Percentiles rank a stretch among this genome's conserved stretches.
These are phyloP conservation scores for Scutellaria galericulata DNA, from an alignment of 257 asterid genomes.

Conservation along the genomic window DNA sequence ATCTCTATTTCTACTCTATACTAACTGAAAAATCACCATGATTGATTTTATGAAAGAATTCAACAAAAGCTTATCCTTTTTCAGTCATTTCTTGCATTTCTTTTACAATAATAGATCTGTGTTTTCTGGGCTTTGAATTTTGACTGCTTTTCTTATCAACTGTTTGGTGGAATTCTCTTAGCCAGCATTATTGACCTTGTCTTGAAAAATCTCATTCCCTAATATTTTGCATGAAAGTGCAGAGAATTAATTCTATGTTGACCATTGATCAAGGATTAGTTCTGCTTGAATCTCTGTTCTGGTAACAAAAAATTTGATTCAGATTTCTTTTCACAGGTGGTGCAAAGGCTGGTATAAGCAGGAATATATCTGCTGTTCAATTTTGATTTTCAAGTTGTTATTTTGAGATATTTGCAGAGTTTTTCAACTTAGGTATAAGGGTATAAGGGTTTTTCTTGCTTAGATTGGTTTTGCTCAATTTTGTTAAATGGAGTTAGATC, in stretches of 20 bases:
- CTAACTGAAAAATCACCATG: neutral
- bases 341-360: constrained; percentile 26
- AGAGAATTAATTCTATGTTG: constrained; percentile 2
- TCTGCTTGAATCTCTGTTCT: neutral
- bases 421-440: constrained; percentile 9
- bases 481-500: constrained; percentile 6
- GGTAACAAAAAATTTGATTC: constrained; percentile 14
- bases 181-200: constrained; percentile 38
- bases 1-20: neutral
- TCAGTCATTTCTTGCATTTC: constrained; percentile 1
- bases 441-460: constrained; percentile 7
- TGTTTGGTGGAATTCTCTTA: constrained; percentile 16
- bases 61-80: neutral
- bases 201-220: constrained; percentile 12
- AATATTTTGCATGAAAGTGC: constrained; percentile 28
- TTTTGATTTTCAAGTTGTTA: neutral
- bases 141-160: constrained; percentile 25
- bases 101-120: constrained; percentile 34
- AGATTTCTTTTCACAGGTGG: constrained; percentile 31
- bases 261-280: neutral
- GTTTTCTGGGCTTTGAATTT: constrained; percentile 36
- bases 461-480: neutral
- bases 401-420: neutral
- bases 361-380: neutral
- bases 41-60: neutral